These are phyloP conservation scores for Angomonas ambiguus DNA, from an alignment of 208 protist genomes.

Conservation along the genomic window DNA sequence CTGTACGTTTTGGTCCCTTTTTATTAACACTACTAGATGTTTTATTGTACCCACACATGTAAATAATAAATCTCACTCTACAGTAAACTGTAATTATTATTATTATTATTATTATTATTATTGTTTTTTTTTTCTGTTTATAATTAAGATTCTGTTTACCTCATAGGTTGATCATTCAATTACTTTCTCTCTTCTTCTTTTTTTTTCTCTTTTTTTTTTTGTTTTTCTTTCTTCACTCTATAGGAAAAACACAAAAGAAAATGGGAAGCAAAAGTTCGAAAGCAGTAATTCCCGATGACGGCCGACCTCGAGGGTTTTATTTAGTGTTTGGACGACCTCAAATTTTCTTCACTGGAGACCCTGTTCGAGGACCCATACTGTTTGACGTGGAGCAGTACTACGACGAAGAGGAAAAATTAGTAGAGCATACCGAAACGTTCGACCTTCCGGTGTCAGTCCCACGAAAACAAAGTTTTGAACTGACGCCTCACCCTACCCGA, in stretches of 20 bases:
- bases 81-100: neutral
- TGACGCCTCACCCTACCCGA: neutral
- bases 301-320: constrained; percentile 44
- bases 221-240: constrained; percentile 11
- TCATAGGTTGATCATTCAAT: neutral
- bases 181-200: constrained; percentile 16
- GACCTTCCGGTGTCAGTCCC: constrained; percentile 29
- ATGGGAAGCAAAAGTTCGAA: constrained; percentile 4
- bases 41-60: neutral
- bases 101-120: neutral
- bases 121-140: neutral
- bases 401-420: constrained; percentile 28
- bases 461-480: neutral
- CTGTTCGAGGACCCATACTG: constrained; percentile 40
- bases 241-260: constrained; percentile 10
- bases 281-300: neutral
- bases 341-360: constrained; percentile 41
- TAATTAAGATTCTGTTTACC: too few relatives aligned
- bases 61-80: neutral
- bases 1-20: constrained; percentile 6
- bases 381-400: constrained; percentile 50
- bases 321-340: constrained; percentile 51
- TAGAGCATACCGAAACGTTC: constrained; percentile 47
- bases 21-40: constrained; percentile 7
- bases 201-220: constrained; percentile 7